These are phyloP conservation scores for Calonectria montana DNA, from an alignment of 2,329 filamentous ascomycete species.

Conservation along the genomic window DNA sequence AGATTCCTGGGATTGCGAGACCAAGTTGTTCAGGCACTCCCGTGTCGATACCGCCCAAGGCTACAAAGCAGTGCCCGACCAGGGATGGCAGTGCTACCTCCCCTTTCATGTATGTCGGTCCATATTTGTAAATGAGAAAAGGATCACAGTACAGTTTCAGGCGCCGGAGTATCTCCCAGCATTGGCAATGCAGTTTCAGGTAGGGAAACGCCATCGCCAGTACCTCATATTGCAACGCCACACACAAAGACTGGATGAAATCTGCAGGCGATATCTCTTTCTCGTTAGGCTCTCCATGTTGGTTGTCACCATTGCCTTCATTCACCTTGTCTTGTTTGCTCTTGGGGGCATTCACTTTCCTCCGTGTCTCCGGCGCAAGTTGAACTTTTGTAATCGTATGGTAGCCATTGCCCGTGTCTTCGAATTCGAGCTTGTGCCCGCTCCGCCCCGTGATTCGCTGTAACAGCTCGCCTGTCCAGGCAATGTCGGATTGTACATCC, in stretches of 20 bases:
- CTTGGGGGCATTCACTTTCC: conserved; percentile 29
- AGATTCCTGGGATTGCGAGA: neutral
- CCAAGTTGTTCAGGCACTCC: neutral
- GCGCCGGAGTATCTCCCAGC: neutral
- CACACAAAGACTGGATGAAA: conserved; percentile 46
- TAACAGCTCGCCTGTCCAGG: conserved; percentile 49
- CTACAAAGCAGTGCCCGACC: neutral
- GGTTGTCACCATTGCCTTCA: neutral
- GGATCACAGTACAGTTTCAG: neutral
- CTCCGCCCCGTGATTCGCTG: conserved; percentile 49
- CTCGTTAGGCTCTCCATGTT: neutral
- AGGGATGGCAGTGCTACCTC: neutral
- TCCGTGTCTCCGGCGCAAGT: conserved; percentile 15
- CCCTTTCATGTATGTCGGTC: neutral
- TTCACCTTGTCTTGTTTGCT: conserved; percentile 20
- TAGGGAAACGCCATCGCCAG: conserved; percentile 49
- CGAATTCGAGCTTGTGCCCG: conserved; percentile 31
- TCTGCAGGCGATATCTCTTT: conserved; percentile 30
- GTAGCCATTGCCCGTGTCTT: neutral
- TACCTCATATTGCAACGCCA: conserved; percentile 51
- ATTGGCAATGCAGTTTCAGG: neutral
- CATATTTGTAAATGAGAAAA: neutral
- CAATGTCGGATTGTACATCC: conserved; percentile 31
- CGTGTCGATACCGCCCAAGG: neutral
- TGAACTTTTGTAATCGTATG: neutral